Percentiles rank a stretch among this genome's conserved stretches.
These are phyloP conservation scores for Jamesozyma rosinii DNA, from an alignment of 805 yeast species.

Conservation along the genomic window DNA sequence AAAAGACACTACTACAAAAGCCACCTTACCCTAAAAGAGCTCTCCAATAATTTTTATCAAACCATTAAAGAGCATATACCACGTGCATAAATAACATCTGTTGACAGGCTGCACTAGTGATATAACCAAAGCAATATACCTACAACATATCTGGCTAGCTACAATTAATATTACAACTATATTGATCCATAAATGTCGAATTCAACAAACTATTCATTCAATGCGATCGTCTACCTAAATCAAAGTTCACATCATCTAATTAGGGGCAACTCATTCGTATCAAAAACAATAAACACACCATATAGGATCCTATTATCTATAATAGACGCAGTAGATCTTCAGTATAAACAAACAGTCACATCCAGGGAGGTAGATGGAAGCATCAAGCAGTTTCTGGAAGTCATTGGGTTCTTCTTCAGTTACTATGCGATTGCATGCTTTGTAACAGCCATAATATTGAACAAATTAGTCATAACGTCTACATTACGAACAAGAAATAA, in stretches of 20 bases:
- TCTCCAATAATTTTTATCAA: background rate
- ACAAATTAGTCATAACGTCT: conserved; percentile 43
- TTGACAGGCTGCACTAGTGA: background rate
- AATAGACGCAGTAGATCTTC: conserved; percentile 12
- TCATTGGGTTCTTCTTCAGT: conserved; percentile 38
- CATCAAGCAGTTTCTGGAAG: background rate
- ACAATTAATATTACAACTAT: too few species aligned
- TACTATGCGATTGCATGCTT: conserved; percentile 47
- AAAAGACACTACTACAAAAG: background rate
- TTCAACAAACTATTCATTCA: background rate
- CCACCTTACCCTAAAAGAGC: background rate
- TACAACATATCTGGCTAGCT: background rate
- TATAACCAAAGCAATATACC: background rate
- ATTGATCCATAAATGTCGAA: background rate
- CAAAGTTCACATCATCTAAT: conserved; percentile 15
- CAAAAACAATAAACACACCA: conserved; percentile 10
- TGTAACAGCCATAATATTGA: conserved; percentile 48
- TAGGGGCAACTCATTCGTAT: conserved; percentile 8
- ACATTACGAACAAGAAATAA: conserved; percentile 1
- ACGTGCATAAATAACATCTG: background rate
- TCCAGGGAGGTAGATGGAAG: conserved; percentile 3
- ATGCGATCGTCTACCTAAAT: conserved; percentile 18
- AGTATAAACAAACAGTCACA: conserved; percentile 14
- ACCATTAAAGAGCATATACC: background rate
- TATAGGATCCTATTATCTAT: conserved; percentile 12